Base-by-base conservation (phyloP, 164 flowering plant genomes). In the Sextonia rubra region DNA sequence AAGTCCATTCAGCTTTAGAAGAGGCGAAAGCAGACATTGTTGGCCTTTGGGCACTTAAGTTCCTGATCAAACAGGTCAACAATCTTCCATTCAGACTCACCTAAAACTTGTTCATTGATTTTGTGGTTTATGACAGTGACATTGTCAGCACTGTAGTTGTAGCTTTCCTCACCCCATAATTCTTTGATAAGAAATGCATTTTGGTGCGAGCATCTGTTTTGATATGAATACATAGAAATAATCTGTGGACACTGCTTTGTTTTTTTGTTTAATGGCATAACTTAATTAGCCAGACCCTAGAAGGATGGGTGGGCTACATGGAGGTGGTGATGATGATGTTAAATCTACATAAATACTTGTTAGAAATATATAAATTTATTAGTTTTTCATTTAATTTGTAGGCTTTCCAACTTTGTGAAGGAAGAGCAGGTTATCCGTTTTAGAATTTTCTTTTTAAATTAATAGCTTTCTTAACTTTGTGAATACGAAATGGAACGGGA, bases 11-110 rank as follows among this genome's bases (percentile, higher is more conserved):
- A 15, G 86, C 97, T 71, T 30, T 94, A 74, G 99, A 94, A 81
- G 99, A 94, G 82, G 99, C 97, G 82, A 94, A 94, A 80, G 99
- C 99, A 63, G 99, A 94, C 81, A 92, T 94, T 64, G 97, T 92
- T 69, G 99, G 99, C 64, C 97, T 94, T 65, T 94, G 99, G 99
- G 97, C 97, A 29, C 83, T 94, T 22, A 87, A 77, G 48, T 94
- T 87, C 81, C 75, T 94, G 15, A 87, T 91, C 75, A 44, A 71
- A 66, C 82, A 91, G 98, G 98, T 94, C 3, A 26, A 80, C 66
- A 18, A 27, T 29, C 72, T 52, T 26, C 29, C 44, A 67, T 67
- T 1, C 20, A 23, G n/a, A 20, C 58, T 14, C 58, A 17, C 0
- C n/a, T 52, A 52, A 52, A 52, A 15, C 58, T 52, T 52, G n/a